A percentile compares a stretch with the other conserved stretches of the same genome.
phyloP scores from a whole-genome alignment of 768 basidiomycete genomes.

The Mycena leptocephala region DNA sequence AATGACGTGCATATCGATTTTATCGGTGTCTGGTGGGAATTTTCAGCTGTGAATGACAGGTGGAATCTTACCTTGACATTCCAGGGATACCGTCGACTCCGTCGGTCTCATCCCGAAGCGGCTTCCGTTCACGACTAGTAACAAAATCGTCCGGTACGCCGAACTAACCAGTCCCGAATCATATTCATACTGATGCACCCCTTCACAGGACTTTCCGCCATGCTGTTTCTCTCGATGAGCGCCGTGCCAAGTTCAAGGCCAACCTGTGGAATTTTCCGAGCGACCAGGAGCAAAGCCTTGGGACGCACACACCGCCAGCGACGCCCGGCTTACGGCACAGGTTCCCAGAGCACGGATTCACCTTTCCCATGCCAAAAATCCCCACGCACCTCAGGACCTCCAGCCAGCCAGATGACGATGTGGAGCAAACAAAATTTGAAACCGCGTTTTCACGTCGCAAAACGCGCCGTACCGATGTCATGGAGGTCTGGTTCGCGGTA shows the following conservation, averaged over 20 bases:
- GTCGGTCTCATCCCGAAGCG: constrained; percentile 70
- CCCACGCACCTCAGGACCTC: not conserved
- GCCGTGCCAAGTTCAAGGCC: constrained; percentile 71
- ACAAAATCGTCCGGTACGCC: constrained; percentile 69
- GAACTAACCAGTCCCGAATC: no score
- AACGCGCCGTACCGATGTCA: constrained; percentile 53
- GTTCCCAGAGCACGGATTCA: not conserved
- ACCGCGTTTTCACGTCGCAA: constrained; percentile 1
- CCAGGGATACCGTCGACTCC: constrained; percentile 81
- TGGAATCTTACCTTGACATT: not conserved
- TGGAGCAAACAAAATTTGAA: constrained; percentile 26
- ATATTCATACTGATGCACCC: no score
- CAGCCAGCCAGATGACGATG: constrained; percentile 8
- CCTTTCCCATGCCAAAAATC: not conserved
- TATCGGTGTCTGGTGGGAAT: constrained; percentile 68
- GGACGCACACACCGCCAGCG: constrained; percentile 22
- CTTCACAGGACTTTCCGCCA: constrained; percentile 78
- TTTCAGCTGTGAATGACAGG: not conserved
- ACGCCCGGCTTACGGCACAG: not conserved
- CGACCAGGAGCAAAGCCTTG: constrained; percentile 14
- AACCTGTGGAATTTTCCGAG: constrained; percentile 11
- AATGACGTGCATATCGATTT: constrained; percentile 71
- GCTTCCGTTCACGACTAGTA: constrained; percentile 73
- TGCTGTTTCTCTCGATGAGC: constrained; percentile 77
- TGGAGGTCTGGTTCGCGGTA: constrained; percentile 81